These are phyloP conservation scores for Plectosphaerella sp. DNA, from an alignment of 2,329 filamentous ascomycete species.

Conservation along the genomic window DNA sequence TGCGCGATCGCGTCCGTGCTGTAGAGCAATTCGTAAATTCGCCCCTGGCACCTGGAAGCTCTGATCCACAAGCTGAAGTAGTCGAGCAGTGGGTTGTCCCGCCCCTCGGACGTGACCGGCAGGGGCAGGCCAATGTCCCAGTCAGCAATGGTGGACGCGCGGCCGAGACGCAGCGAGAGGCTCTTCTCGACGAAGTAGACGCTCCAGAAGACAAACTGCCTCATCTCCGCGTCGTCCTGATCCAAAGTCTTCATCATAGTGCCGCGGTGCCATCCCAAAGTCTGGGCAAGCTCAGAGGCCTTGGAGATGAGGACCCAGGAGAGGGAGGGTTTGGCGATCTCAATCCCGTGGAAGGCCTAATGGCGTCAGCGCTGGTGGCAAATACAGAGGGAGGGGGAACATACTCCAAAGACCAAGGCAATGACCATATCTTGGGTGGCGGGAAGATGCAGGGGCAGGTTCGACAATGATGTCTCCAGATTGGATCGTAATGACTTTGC, in stretches of 20 bases:
- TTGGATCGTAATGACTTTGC: slow-evolving; percentile 19
- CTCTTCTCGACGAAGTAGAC: slow-evolving; percentile 53
- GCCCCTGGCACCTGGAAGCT: slow-evolving; percentile 49
- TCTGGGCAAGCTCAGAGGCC: slow-evolving; percentile 24
- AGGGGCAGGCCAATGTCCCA: slow-evolving; percentile 47
- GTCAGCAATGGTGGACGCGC: slow-evolving; percentile 48
- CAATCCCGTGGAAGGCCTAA: slow-evolving; percentile 24
- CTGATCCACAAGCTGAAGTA: slow-evolving; percentile 44
- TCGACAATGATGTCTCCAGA: slow-evolving; percentile 24
- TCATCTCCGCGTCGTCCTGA: slow-evolving; percentile 21
- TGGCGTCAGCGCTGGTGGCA: not conserved
- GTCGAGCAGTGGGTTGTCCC: slow-evolving; percentile 18
- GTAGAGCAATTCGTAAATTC: slow-evolving; percentile 53
- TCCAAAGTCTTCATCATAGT: slow-evolving; percentile 19
- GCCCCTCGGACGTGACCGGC: slow-evolving; percentile 25
- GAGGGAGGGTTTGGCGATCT: slow-evolving; percentile 25
- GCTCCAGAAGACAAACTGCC: slow-evolving; percentile 49
- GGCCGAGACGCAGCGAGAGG: slow-evolving; percentile 50
- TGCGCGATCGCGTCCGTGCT: slow-evolving; percentile 33
- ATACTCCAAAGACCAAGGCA: slow-evolving; percentile 15
- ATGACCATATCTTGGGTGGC: slow-evolving; percentile 19
- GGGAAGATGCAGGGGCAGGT: slow-evolving; percentile 24
- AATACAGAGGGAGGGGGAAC: not conserved
- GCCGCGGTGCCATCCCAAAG: slow-evolving; percentile 22
- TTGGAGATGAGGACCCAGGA: slow-evolving; percentile 24